Conservation (phyloP, 2,329 filamentous ascomycete genomes). For the Fusarium nanum region DNA sequence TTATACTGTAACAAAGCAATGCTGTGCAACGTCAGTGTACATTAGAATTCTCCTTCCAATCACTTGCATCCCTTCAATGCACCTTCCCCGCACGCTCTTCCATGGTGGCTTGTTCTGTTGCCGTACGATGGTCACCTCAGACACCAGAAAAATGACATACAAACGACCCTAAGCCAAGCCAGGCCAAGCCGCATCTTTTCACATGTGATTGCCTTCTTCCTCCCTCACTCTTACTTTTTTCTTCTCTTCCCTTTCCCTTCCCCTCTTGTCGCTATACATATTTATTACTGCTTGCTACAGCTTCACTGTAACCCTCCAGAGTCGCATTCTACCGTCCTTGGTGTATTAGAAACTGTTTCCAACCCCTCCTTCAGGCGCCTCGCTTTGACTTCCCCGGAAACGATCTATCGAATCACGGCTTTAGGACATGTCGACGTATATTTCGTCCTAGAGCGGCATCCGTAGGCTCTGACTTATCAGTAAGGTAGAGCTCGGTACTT, state of each 20-base stretch:
- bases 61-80: constrained; percentile 22
- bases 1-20: background rate
- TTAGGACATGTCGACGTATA: constrained; percentile 16
- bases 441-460: constrained; percentile 18
- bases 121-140: constrained; percentile 17
- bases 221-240: background rate
- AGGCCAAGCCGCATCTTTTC: constrained; percentile 24
- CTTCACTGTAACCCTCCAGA: constrained; percentile 18
- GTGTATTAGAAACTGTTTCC: background rate
- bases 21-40: background rate
- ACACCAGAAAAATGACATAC: constrained; percentile 15
- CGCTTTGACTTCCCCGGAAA: constrained; percentile 24
- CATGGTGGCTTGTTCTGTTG: constrained; percentile 29
- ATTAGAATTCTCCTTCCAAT: background rate
- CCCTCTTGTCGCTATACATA: background rate
- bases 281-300: constrained; percentile 4
- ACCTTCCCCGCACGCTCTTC: constrained; percentile 32
- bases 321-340: constrained; percentile 9
- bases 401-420: constrained; percentile 27
- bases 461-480: constrained; percentile 1
- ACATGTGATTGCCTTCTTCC: constrained; percentile 42
- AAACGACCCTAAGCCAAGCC: constrained; percentile 17
- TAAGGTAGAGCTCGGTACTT: constrained; percentile 15
- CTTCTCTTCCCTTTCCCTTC: background rate
- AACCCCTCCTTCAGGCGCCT: constrained; percentile 27